Conservation (phyloP, 345 rosid genomes). For the Camelina sativa region DNA sequence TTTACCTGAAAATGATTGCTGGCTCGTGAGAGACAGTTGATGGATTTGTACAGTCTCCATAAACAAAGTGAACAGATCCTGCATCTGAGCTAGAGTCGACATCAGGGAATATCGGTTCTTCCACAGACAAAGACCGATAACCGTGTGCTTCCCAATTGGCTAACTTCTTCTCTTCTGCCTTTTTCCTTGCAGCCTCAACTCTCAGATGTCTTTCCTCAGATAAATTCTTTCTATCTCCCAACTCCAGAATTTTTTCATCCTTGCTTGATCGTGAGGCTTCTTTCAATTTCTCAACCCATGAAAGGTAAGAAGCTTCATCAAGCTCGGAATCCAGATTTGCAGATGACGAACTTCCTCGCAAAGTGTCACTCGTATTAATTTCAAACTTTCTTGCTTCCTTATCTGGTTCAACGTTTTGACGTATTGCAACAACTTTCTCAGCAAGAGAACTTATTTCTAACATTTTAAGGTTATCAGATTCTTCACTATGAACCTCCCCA, state of each 20-base stretch:
- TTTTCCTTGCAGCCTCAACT: slow-evolving; percentile 68
- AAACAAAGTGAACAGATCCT: slow-evolving; percentile 72
- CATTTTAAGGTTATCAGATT: slow-evolving; percentile 52
- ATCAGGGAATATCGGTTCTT: slow-evolving; percentile 54
- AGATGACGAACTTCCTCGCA: slow-evolving; percentile 44
- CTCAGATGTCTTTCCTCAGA: slow-evolving; percentile 53
- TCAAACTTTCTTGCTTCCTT: slow-evolving; percentile 59
- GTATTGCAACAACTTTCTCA: slow-evolving; percentile 70
- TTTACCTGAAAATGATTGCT: slow-evolving; percentile 77
- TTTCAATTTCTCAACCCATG: slow-evolving; percentile 85
- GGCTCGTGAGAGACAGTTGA: slow-evolving; percentile 65
- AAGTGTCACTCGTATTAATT: slow-evolving; percentile 49
- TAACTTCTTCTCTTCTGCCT: slow-evolving; percentile 73
- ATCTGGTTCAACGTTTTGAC: slow-evolving; percentile 46
- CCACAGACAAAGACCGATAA: slow-evolving; percentile 68
- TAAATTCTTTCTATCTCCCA: slow-evolving; percentile 52
- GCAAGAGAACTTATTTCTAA: slow-evolving; percentile 64
- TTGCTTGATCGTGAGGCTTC: slow-evolving; percentile 54
- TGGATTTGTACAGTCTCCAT: slow-evolving; percentile 86
- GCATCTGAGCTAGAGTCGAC: slow-evolving; percentile 55
- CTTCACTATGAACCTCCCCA: slow-evolving; percentile 47
- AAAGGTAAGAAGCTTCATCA: slow-evolving; percentile 82
- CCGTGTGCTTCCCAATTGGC: slow-evolving; percentile 76
- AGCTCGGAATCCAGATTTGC: slow-evolving; percentile 56
- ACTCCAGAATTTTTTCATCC: slow-evolving; percentile 40